Conservation (phyloP, 345 rosid genomes). For the Corymbia maculata region DNA sequence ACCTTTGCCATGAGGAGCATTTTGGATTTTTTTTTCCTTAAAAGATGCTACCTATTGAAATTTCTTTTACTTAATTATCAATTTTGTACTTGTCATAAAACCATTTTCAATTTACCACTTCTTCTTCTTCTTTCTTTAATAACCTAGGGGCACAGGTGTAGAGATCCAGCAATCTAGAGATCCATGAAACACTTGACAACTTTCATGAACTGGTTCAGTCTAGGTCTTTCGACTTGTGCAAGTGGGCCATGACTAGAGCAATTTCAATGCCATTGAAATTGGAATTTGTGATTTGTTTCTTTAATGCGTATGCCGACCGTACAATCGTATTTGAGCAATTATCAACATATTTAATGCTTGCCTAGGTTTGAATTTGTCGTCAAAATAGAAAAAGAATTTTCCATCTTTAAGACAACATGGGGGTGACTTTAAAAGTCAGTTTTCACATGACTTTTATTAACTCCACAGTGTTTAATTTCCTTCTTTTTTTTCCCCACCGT, state of each 20-base stretch:
- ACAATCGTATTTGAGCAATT: too few species aligned
- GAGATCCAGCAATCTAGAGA: not conserved
- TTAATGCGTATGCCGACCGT: not conserved
- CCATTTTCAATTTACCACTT: not conserved
- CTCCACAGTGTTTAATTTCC: not conserved
- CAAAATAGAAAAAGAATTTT: not conserved
- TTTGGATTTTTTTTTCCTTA: not conserved
- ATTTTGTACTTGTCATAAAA: not conserved
- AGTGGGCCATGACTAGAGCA: not conserved
- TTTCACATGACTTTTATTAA: not conserved
- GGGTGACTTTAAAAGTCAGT: not conserved
- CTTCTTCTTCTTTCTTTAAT: not conserved
- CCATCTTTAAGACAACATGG: not conserved
- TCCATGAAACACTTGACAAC: fast-evolving
- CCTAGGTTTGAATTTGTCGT: not conserved
- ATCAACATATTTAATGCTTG: not conserved
- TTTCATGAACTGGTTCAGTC: not conserved
- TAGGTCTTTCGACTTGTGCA: not conserved
- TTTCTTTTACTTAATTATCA: not conserved
- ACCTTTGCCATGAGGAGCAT: too few species aligned
- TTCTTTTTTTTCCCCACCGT: not conserved
- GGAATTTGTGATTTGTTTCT: not conserved
- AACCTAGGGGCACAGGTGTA: too few species aligned
- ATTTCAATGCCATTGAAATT: not conserved
- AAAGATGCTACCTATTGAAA: not conserved